Conservation (phyloP, 75 land plant species). For the Ceratopteris richardii region DNA sequence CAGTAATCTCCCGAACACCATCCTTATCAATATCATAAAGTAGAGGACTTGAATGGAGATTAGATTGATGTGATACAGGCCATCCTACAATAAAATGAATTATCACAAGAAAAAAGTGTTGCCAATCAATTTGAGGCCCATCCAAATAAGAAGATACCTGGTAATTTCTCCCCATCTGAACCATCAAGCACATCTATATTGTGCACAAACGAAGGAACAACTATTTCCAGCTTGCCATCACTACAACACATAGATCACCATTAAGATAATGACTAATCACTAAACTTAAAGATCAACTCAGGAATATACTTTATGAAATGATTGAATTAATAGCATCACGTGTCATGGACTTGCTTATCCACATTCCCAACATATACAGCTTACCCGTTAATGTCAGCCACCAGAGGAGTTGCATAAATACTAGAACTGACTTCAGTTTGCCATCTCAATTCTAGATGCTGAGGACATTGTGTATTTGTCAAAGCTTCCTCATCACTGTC, state of each 20-base stretch:
- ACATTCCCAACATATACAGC: neutral
- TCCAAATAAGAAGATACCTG: constrained; percentile 40
- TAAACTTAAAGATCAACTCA: too few species aligned
- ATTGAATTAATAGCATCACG: too few species aligned
- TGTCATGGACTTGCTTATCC: too few species aligned
- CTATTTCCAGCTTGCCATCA: constrained; percentile 96
- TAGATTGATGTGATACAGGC: constrained; percentile 96
- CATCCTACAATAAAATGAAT: constrained; percentile 50
- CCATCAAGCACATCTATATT: constrained; percentile 96
- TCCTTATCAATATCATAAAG: constrained; percentile 97
- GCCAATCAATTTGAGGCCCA: neutral
- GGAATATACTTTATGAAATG: too few species aligned
- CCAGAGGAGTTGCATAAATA: constrained; percentile 66
- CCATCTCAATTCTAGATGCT: constrained; percentile 88
- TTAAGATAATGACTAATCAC: too few species aligned
- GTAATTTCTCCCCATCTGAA: constrained; percentile 91
- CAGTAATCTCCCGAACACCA: constrained; percentile 82
- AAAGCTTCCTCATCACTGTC: constrained; percentile 86
- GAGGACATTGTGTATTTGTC: constrained; percentile 74
- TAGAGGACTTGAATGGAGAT: constrained; percentile 86
- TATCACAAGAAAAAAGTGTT: neutral
- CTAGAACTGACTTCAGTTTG: constrained; percentile 98
- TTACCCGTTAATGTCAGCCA: constrained; percentile 88
- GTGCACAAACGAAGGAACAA: constrained; percentile 97
- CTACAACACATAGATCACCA: constrained; percentile 23